These are phyloP conservation scores for Ascochyta viciae-villosae DNA, from an alignment of 2,329 filamentous ascomycete genomes.

Conservation along the genomic window DNA sequence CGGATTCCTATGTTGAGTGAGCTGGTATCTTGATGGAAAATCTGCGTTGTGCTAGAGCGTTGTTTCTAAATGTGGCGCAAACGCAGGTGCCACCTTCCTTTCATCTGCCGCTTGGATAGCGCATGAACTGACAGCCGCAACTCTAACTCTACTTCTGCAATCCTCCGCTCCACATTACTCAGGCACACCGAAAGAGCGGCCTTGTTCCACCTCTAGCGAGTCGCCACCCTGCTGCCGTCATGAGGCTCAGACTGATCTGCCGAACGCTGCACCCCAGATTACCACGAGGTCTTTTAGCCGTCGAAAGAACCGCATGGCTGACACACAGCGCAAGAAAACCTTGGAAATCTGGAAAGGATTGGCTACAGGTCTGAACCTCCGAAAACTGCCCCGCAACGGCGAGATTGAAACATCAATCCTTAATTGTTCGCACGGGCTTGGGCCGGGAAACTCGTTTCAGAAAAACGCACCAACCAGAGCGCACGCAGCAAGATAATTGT, in stretches of 20 bases:
- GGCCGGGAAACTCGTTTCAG: slow-evolving; percentile 29
- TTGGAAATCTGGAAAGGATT: slow-evolving; percentile 16
- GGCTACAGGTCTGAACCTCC: slow-evolving; percentile 13
- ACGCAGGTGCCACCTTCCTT: slow-evolving; percentile 14
- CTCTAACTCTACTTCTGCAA: slow-evolving; percentile 11
- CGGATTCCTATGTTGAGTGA: background rate
- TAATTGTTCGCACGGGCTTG: slow-evolving; percentile 29
- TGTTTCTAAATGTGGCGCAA: slow-evolving; percentile 9
- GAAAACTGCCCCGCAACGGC: slow-evolving; percentile 25
- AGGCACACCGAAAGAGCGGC: background rate
- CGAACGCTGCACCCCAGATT: background rate
- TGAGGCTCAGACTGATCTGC: background rate
- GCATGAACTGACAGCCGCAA: slow-evolving; percentile 13
- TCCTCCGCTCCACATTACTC: slow-evolving; percentile 16
- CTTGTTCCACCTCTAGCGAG: too few species aligned
- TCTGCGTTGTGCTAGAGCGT: background rate
- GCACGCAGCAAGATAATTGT: background rate
- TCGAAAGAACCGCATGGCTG: slow-evolving; percentile 1
- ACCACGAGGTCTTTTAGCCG: slow-evolving; percentile 7
- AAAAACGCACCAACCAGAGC: slow-evolving; percentile 22
- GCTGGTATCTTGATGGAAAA: background rate
- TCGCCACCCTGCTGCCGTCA: background rate
- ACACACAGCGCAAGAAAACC: slow-evolving; percentile 15
- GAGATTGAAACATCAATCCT: slow-evolving; percentile 35
- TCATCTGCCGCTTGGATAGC: slow-evolving; percentile 14